Evolutionary conservation across 495 filamentous ascomycete species (phyloP), one percentile per base, ranked within the genome.

Genomic region (Neurospora sp.): DNA sequence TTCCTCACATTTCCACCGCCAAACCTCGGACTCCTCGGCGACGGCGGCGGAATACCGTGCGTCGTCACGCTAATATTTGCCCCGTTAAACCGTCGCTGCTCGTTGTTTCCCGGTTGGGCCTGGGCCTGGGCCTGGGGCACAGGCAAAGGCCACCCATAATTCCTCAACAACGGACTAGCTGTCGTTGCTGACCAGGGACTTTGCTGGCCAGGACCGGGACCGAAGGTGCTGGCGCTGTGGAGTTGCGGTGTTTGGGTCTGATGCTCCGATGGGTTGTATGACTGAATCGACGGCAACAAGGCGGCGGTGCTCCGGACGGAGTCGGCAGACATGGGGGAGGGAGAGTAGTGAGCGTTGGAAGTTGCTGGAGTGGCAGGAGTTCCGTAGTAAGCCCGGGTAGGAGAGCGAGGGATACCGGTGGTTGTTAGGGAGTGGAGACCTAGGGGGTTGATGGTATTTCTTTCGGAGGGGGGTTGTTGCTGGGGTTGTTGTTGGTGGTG

Each of bases 261-360:
- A 65, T 31, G 80, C 40, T 84, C 83, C n/a, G 81, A 76, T 2
- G 82, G 83, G 16, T 81, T 78, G 69, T 85, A 85, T 5, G 79
- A 78, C 3, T 75, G 76, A 65, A 83, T 72, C 3, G 78, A 75
- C 1, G 81, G 75, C 9, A 84, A 78, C 8, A 84, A 77, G 10
- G 79, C 74, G 3, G 81, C 79, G 20, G 81, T 81, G 73, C 77
- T 80, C 69, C 65, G 78, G 73, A 70, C 76, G 48, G 73, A 81
- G 70, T 69, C 78, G 77, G 78, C 81, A 53, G 75, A 79, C 71
- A 70, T 78, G 70, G 78, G 79, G 20, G 70, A 79, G 72, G 78
- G 82, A 77, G 71, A 76, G 77, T 75, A 65, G 75, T 73, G 73
- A 1, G 44, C 22, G 39, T 75, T 73, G 20, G 78, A 76, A 16